phyloP scores from a whole-genome alignment of 2,329 filamentous ascomycete genomes.

The Diplodia corticola region DNA sequence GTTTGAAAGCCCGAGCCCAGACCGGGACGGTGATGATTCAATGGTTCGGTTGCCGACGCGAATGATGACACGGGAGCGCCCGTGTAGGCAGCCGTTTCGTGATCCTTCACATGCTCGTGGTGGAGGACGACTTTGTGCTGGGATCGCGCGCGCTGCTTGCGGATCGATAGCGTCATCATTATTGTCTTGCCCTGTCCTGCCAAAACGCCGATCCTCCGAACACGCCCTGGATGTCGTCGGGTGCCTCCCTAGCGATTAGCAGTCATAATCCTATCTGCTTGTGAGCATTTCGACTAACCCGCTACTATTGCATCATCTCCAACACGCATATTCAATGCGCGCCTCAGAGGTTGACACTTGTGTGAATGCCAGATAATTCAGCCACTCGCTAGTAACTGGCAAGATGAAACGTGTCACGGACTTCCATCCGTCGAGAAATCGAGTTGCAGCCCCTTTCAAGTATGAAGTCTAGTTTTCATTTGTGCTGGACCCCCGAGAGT shows the following conservation, averaged over 20 bases:
- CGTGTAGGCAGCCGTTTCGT: background rate
- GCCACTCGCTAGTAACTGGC: too few species aligned
- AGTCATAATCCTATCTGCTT: background rate
- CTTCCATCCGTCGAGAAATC: too few species aligned
- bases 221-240: background rate
- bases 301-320: too few species aligned
- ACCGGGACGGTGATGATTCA: conserved; percentile 19
- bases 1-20: conserved; percentile 3
- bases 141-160: conserved; percentile 1
- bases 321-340: too few species aligned
- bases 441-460: background rate
- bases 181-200: background rate
- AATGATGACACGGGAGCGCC: background rate
- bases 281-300: too few species aligned
- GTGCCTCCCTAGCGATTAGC: background rate
- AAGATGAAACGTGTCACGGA: too few species aligned
- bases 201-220: background rate
- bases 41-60: background rate
- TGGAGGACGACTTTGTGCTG: conserved; percentile 16
- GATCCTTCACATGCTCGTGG: conserved; percentile 1
- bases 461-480: background rate
- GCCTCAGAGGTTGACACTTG: too few species aligned
- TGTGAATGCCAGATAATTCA: too few species aligned
- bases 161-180: conserved; percentile 12
- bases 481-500: background rate